Evolutionary conservation across 2,329 filamentous ascomycete genomes (phyloP).

Genomic region (Stagonosporopsis rhizophila): DNA sequence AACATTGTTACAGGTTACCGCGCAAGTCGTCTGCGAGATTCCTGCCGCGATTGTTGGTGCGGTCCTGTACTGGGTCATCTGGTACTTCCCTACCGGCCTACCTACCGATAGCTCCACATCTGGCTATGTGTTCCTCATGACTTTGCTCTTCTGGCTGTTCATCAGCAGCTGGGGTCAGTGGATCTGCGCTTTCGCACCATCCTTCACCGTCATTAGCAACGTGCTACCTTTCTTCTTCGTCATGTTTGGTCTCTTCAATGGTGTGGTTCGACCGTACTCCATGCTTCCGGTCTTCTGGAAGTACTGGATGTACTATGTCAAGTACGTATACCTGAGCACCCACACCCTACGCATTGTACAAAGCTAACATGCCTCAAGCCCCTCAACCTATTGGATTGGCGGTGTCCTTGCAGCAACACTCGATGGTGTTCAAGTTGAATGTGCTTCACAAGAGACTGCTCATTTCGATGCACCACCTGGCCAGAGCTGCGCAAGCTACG

Average conservation of each 20-base stretch:
- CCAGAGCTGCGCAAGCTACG: slow-evolving; percentile 71
- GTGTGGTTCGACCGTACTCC: slow-evolving; percentile 73
- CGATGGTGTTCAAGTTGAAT: slow-evolving; percentile 54
- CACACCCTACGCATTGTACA: neutral
- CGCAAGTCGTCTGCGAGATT: slow-evolving; percentile 75
- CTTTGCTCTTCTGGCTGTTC: slow-evolving; percentile 79
- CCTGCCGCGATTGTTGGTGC: slow-evolving; percentile 70
- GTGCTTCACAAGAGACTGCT: slow-evolving; percentile 63
- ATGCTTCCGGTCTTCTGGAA: slow-evolving; percentile 73
- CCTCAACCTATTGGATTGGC: slow-evolving; percentile 74
- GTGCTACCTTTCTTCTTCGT: slow-evolving; percentile 80
- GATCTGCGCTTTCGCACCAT: slow-evolving; percentile 83
- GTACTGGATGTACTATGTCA: slow-evolving; percentile 66
- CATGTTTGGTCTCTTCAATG: slow-evolving; percentile 78
- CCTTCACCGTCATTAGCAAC: slow-evolving; percentile 79
- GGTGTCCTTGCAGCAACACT: slow-evolving; percentile 72
- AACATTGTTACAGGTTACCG: slow-evolving; percentile 58
- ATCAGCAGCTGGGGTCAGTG: slow-evolving; percentile 79
- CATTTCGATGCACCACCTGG: slow-evolving; percentile 70
- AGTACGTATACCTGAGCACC: neutral
- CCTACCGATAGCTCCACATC: slow-evolving; percentile 69
- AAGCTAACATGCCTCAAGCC: slow-evolving; percentile 37
- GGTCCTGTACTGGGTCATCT: slow-evolving; percentile 74
- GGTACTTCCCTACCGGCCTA: slow-evolving; percentile 79
- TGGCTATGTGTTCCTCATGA: slow-evolving; percentile 82